A percentile compares a stretch with the other conserved stretches of the same genome.
These are phyloP conservation scores for Leishmania lainsoni DNA, from an alignment of 208 protist species.

Conservation along the genomic window DNA sequence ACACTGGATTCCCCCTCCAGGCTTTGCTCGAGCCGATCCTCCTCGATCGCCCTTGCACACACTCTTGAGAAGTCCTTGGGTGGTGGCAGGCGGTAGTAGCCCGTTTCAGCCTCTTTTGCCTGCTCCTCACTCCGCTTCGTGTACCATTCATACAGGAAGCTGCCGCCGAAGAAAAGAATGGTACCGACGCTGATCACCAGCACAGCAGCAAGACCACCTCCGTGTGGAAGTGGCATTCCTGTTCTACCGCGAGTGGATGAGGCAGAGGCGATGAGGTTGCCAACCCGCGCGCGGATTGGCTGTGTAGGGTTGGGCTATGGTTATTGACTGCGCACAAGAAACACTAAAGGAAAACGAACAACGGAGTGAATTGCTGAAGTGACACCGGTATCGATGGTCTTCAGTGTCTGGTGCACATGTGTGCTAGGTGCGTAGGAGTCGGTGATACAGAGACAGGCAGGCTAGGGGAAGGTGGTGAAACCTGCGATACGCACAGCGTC, in stretches of 20 bases:
- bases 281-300: neutral
- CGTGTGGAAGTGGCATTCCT: neutral
- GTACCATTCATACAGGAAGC: neutral
- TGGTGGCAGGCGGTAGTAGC: conserved; percentile 3
- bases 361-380: neutral
- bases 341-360: neutral
- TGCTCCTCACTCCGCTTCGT: neutral
- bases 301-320: neutral
- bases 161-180: neutral
- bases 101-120: neutral
- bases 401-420: neutral
- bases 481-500: neutral
- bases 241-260: neutral
- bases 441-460: neutral
- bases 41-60: neutral
- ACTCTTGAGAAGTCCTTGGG: neutral
- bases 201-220: neutral
- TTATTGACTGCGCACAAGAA: neutral
- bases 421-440: neutral
- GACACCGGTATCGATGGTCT: neutral
- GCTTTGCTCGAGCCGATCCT: neutral
- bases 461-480: neutral
- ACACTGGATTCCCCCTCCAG: neutral
- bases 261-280: neutral
- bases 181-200: neutral